Evolutionary conservation across 2,329 filamentous ascomycete species (phyloP).

Genomic region (Talaromyces funiculosus): DNA sequence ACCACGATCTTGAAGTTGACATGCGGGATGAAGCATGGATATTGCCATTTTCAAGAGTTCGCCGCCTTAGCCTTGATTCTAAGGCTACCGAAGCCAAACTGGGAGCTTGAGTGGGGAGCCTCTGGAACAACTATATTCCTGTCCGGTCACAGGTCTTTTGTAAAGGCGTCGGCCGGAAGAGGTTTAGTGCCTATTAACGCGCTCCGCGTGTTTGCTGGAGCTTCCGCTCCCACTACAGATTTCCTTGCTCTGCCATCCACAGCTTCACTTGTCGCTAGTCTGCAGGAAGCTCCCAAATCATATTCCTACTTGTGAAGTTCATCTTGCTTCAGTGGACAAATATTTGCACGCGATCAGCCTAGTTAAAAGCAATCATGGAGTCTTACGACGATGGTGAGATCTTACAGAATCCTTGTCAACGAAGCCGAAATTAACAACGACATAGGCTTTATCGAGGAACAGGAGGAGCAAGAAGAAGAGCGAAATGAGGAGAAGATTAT

Average conservation of each 20-base stretch:
- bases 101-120: neutral
- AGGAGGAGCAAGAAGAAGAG: slow-evolving; percentile 60
- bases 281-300: neutral
- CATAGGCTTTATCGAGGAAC: slow-evolving; percentile 31
- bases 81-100: neutral
- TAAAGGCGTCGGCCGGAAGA: neutral
- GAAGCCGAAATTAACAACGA: slow-evolving; percentile 14
- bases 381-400: slow-evolving; percentile 30
- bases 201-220: slow-evolving; percentile 21
- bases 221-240: slow-evolving; percentile 12
- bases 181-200: slow-evolving; percentile 16
- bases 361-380: slow-evolving; percentile 25
- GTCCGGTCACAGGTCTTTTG: neutral
- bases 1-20: too few relatives aligned
- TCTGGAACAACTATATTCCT: neutral
- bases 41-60: neutral
- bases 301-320: neutral
- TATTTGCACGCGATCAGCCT: neutral
- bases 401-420: neutral
- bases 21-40: neutral
- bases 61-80: neutral
- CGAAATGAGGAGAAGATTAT: slow-evolving; percentile 79
- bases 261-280: neutral
- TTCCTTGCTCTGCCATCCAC: neutral
- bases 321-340: neutral